phyloP scores from a whole-genome alignment of 441 rosid species.

The Euphorbia celastroides region DNA sequence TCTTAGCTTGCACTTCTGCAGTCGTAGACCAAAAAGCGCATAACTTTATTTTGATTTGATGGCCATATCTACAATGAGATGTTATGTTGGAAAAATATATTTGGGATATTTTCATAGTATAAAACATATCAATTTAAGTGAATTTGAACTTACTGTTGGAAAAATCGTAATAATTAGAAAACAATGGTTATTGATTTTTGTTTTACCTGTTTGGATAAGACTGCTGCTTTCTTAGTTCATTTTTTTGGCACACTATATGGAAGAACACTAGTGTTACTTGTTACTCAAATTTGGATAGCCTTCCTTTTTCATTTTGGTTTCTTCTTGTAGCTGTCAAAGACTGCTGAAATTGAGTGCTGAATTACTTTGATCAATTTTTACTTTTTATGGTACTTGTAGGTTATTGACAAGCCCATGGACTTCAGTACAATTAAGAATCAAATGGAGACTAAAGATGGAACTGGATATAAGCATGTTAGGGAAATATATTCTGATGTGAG shows the following conservation, averaged over 20 bases:
- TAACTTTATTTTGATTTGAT: neutral
- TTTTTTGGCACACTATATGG: neutral
- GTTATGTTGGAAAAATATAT: neutral
- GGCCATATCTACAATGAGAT: neutral
- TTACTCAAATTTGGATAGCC: no score
- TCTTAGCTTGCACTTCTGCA: neutral
- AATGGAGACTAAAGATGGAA: slow-evolving; percentile 89
- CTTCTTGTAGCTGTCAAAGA: no score
- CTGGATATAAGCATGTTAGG: slow-evolving; percentile 84
- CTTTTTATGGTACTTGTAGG: slow-evolving; percentile 21
- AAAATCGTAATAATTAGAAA: neutral
- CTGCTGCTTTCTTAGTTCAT: neutral
- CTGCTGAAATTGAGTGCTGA: neutral
- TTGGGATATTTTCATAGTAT: neutral
- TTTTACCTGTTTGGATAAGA: no score
- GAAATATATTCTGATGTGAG: slow-evolving; percentile 95
- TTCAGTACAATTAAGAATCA: slow-evolving; percentile 77
- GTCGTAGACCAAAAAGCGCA: neutral
- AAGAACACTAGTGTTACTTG: neutral
- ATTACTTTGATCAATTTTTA: neutral
- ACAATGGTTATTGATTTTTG: no score
- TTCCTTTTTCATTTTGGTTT: no score
- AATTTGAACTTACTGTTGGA: neutral
- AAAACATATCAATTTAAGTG: neutral
- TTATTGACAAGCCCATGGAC: slow-evolving; percentile 99